These are phyloP conservation scores for Leccinum arenicola DNA, from an alignment of 768 basidiomycete species.

Conservation along the genomic window DNA sequence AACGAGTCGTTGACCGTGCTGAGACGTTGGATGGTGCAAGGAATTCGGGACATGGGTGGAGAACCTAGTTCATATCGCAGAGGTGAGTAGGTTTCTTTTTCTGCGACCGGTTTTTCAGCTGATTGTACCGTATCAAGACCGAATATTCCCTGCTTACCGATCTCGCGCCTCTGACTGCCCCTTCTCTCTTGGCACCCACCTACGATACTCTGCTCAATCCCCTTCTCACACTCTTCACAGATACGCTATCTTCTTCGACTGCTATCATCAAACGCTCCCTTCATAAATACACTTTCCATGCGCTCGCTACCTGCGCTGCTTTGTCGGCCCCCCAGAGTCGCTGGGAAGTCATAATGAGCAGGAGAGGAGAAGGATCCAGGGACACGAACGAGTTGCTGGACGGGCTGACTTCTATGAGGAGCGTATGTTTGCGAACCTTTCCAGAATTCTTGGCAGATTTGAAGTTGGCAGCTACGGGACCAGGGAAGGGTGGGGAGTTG, in stretches of 20 bases:
- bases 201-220: too few relatives aligned
- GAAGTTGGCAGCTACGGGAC: constrained; percentile 53
- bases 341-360: constrained; percentile 61
- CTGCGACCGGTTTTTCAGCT: too few relatives aligned
- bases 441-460: constrained; percentile 82
- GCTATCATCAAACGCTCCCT: too few relatives aligned
- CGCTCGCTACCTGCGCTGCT: too few relatives aligned
- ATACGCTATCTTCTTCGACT: too few relatives aligned
- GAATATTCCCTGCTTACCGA: too few relatives aligned
- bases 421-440: constrained; percentile 75
- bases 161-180: too few relatives aligned
- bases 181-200: too few relatives aligned
- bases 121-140: too few relatives aligned
- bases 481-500: constrained; percentile 52
- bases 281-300: too few relatives aligned
- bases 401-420: constrained; percentile 58
- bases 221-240: too few relatives aligned
- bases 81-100: constrained; percentile 40
- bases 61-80: constrained; percentile 59
- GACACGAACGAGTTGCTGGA: constrained; percentile 72
- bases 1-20: constrained; percentile 65
- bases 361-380: constrained; percentile 44
- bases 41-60: constrained; percentile 76
- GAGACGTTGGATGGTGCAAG: constrained; percentile 61
- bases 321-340: too few relatives aligned